Percentiles rank a stretch among this genome's conserved stretches.
Conservation (phyloP, 257 asterid genomes). For the Primulina huaijiensis region DNA sequence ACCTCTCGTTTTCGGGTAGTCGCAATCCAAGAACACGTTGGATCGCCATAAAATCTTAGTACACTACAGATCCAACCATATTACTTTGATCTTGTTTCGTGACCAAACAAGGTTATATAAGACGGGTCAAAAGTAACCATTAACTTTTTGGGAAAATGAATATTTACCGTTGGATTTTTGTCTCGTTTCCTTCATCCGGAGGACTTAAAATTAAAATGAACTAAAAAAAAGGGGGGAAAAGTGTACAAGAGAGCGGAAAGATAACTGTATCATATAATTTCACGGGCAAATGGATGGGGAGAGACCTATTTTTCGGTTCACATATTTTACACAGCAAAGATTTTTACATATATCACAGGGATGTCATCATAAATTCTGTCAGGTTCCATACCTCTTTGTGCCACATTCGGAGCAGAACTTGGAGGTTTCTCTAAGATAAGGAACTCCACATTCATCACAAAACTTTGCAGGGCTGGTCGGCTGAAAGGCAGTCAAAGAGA, state of each 20-base stretch:
- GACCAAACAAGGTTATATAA: no score
- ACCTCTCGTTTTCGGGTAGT: no score
- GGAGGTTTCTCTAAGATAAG: constrained; percentile 74
- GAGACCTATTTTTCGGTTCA: neutral
- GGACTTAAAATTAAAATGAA: neutral
- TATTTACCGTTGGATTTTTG: neutral
- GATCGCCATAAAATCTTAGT: no score
- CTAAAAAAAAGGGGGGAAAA: no score
- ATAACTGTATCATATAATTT: neutral
- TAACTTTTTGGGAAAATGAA: neutral
- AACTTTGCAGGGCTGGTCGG: constrained; percentile 86
- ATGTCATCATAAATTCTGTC: constrained; percentile 19
- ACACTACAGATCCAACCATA: no score
- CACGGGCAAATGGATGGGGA: neutral
- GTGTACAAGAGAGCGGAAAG: neutral
- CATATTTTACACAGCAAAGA: neutral
- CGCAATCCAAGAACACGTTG: no score
- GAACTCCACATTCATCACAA: constrained; percentile 88
- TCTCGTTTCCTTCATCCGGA: neutral
- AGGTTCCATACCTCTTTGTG: constrained; percentile 71
- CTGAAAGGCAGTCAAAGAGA: constrained; percentile 31
- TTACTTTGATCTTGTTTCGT: no score
- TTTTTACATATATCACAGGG: neutral
- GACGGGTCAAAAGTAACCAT: neutral
- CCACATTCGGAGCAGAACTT: constrained; percentile 96